Percentiles rank a stretch among this genome's conserved stretches.
phyloP scores from a whole-genome alignment of 257 asterid genomes.

The Sherardia arvensis region DNA sequence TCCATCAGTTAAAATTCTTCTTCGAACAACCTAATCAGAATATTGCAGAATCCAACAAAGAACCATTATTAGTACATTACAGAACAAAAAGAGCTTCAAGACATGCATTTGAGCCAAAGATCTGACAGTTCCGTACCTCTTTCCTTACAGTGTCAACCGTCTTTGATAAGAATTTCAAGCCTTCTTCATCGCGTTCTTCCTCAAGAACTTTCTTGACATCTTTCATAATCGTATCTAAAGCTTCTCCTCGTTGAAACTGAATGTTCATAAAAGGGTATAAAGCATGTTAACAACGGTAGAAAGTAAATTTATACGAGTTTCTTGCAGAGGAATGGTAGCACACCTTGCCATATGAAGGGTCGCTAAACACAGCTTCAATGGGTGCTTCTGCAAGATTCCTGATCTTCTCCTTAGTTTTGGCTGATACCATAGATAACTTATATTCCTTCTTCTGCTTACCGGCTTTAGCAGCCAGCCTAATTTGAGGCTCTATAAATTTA shows the following conservation, averaged over 20 bases:
- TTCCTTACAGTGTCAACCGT: slow-evolving; percentile 84
- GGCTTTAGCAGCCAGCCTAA: slow-evolving; percentile 77
- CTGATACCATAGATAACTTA: slow-evolving; percentile 65
- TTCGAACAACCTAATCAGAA: slow-evolving; percentile 69
- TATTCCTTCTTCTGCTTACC: slow-evolving; percentile 81
- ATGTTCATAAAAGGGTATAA: slow-evolving; percentile 13
- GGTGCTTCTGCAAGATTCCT: slow-evolving; percentile 75
- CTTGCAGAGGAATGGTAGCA: not conserved
- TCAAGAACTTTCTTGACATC: slow-evolving; percentile 60
- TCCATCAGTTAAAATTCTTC: slow-evolving; percentile 78
- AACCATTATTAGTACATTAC: not conserved
- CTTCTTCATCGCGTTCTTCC: slow-evolving; percentile 82
- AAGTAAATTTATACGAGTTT: slow-evolving; percentile 1
- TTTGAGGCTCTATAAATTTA: slow-evolving; percentile 86
- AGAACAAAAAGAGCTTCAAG: not conserved
- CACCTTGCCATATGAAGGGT: slow-evolving; percentile 95
- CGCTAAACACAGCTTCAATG: slow-evolving; percentile 78
- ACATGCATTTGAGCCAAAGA: not conserved
- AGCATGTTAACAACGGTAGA: slow-evolving; percentile 13
- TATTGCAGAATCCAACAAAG: slow-evolving; percentile 6
- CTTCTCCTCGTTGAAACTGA: slow-evolving; percentile 94
- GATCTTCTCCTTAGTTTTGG: slow-evolving; percentile 62
- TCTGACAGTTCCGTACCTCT: slow-evolving; percentile 39
- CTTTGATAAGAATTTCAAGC: slow-evolving; percentile 66
- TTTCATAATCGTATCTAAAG: slow-evolving; percentile 71